Base-by-base conservation (phyloP, 1,139 yeast genomes). In the Sugiyamaella grinbergsii region DNA sequence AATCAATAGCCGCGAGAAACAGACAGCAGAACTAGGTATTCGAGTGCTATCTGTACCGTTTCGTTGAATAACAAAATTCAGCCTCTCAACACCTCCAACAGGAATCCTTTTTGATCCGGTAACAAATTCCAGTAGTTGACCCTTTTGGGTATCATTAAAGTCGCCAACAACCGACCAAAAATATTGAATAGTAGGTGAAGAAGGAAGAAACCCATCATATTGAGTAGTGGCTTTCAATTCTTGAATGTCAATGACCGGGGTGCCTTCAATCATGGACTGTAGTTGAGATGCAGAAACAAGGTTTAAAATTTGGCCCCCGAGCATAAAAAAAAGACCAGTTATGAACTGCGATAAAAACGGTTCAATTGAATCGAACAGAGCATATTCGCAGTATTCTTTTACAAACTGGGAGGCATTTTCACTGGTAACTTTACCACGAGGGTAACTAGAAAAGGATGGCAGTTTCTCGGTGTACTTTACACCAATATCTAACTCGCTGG, bases 21-120 rank as follows among this genome's bases (percentile, higher is more conserved):
- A 65, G 2, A 64, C 64, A 1, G 65, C 59, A 3, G 69, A 58
- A 1, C 65, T 54, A 6, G 69, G 68, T 5, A 64, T 43, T 11
- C 57, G 43, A 10, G 53, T n/a, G 31, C 47, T 44, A 20, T 58
- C 60, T 4, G 56, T 42, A 1, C 62, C 64, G 40, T 61, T 62
- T 6, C 54, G 33, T 43, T 54, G 56, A 24, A 65, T 56, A 2
- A 54, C 54, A 28, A 64, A 53, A 13, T 50, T 50, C 33, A 62
- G 51, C 22, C 46, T 48, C 16, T 45, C 32, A 20, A 57, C 37
- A 1, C 62, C 63, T 3, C 65, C 63, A 16, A 54, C 54, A 3
- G 68, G 66, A 2, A 64, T 51, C 2, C 64, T 47, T 23, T 55
- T 51, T 4, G 63, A 58, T 4, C 69, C 69, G 2, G 68, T 64